phyloP scores from a whole-genome alignment of 495 filamentous ascomycete genomes.

The Penicillium silybi region DNA sequence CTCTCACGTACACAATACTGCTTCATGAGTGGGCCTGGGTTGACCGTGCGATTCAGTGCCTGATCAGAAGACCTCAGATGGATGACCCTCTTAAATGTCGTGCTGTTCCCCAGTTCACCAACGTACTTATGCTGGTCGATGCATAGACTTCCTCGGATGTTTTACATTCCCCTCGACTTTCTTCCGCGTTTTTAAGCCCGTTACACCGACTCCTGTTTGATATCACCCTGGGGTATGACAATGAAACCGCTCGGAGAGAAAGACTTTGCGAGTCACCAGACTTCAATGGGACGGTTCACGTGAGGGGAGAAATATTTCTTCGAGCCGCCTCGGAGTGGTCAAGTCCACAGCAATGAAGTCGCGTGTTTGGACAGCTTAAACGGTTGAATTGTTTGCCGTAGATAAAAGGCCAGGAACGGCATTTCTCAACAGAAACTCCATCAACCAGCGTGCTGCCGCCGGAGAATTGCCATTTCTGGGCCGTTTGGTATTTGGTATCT shows the following conservation, averaged over 20 bases:
- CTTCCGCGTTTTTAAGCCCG: neutral
- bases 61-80: neutral
- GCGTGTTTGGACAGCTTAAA: neutral
- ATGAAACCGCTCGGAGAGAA: neutral
- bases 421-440: constrained; percentile 16
- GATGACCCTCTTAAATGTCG: neutral
- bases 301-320: neutral
- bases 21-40: neutral
- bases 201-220: neutral
- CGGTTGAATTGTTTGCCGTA: constrained; percentile 7
- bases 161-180: neutral
- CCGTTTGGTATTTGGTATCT: constrained; percentile 5
- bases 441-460: constrained; percentile 22
- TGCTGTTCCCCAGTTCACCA: neutral
- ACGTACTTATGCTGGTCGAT: neutral
- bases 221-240: neutral
- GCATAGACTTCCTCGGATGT: neutral
- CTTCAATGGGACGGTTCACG: neutral
- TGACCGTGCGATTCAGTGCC: neutral
- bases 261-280: neutral
- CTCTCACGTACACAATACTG: neutral
- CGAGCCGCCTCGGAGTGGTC: neutral
- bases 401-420: constrained; percentile 3
- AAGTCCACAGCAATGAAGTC: neutral
- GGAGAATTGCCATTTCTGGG: constrained; percentile 34